Evolutionary conservation across 805 yeast genomes (phyloP).

Genomic region (Barnettozyma botsteinii): DNA sequence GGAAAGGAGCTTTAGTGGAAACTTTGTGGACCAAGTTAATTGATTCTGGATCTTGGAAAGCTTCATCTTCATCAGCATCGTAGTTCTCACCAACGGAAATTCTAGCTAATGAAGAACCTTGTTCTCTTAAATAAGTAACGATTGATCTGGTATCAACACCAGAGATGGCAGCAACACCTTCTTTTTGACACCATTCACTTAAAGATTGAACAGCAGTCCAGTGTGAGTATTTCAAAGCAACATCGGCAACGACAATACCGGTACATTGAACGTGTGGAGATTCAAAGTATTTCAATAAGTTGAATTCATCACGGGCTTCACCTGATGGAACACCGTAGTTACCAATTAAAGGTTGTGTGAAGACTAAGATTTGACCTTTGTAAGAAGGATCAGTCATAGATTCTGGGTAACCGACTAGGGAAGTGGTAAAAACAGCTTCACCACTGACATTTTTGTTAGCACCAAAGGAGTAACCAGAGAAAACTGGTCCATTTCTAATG

Average conservation of each 20-base stretch:
- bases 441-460: conserved; percentile 90
- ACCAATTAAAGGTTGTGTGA: conserved; percentile 96
- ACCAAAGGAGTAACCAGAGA: conserved; percentile 92
- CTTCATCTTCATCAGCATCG: conserved; percentile 88
- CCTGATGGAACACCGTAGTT: conserved; percentile 97
- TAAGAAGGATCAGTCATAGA: conserved; percentile 99
- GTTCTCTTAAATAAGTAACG: conserved; percentile 89
- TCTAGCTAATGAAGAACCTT: conserved; percentile 90
- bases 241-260: conserved; percentile 95
- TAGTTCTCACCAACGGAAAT: conserved; percentile 87
- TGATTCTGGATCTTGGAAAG: conserved; percentile 84
- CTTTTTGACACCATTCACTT: conserved; percentile 93
- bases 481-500: conserved; percentile 88
- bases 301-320: conserved; percentile 72
- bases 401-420: conserved; percentile 97
- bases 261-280: conserved; percentile 87
- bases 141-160: conserved; percentile 97
- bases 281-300: conserved; percentile 85
- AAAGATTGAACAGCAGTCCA: conserved; percentile 99
- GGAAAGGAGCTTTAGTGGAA: conserved; percentile 93
- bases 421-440: conserved; percentile 97
- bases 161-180: conserved; percentile 92
- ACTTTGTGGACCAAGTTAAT: conserved; percentile 90
- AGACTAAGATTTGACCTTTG: conserved; percentile 92
- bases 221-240: conserved; percentile 93